Evolutionary conservation across 2,329 filamentous ascomycete species (phyloP).

Genomic region (Xylaria sp.): DNA sequence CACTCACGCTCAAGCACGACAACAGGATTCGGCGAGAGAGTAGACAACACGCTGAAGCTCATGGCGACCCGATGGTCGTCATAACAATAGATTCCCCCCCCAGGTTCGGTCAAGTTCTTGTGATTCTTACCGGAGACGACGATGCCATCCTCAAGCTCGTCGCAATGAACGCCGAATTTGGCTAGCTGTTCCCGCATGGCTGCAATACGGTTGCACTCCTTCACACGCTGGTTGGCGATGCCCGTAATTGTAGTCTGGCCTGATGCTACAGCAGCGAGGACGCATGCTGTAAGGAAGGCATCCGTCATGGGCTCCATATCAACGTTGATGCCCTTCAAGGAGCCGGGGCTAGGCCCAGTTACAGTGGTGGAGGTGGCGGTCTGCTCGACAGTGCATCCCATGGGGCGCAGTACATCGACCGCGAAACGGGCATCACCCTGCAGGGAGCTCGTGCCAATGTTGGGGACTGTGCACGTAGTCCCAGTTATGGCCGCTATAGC

Average conservation of each 20-base stretch:
- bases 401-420: constrained; percentile 85
- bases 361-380: constrained; percentile 89
- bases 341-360: constrained; percentile 81
- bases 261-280: constrained; percentile 87
- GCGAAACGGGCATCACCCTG: constrained; percentile 97
- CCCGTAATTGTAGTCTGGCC: constrained; percentile 88
- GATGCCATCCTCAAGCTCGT: constrained; percentile 95
- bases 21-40: constrained; percentile 75
- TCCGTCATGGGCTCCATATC: constrained; percentile 99
- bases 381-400: constrained; percentile 93
- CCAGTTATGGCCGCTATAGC: constrained; percentile 95
- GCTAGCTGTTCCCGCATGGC: constrained; percentile 95
- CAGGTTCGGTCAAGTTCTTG: constrained; percentile 62
- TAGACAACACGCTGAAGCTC: constrained; percentile 92
- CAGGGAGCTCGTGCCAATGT: constrained; percentile 90
- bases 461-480: constrained; percentile 93
- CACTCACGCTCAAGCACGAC: constrained; percentile 91
- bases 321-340: constrained; percentile 78
- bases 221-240: constrained; percentile 97
- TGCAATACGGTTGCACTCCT: constrained; percentile 95
- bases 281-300: constrained; percentile 94
- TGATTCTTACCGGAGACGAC: constrained; percentile 68
- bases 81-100: constrained; percentile 85
- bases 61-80: constrained; percentile 98
- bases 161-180: constrained; percentile 89